Conservation (phyloP, 2,329 filamentous ascomycete species). For the Claviceps paspali region DNA sequence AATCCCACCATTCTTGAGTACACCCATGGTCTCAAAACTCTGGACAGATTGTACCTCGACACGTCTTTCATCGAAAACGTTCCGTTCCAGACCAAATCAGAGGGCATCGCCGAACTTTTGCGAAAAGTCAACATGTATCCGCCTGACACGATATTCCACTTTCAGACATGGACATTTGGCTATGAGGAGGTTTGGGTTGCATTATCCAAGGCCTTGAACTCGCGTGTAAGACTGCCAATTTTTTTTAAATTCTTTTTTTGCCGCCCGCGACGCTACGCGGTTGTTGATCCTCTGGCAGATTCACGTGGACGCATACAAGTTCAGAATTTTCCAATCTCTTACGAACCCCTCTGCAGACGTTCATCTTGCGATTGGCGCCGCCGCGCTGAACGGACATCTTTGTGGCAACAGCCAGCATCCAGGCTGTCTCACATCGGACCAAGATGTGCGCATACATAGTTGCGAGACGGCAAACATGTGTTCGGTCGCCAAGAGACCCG, state of each 20-base stretch:
- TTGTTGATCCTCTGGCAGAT: conserved; percentile 30
- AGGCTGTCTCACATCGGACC: conserved; percentile 56
- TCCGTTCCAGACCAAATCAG: conserved; percentile 46
- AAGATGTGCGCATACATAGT: conserved; percentile 59
- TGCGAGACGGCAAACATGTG: conserved; percentile 64
- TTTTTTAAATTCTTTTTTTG: no score
- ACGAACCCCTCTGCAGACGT: conserved; percentile 23
- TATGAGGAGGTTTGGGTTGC: conserved; percentile 90
- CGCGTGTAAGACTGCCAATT: conserved; percentile 40
- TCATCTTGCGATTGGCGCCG: conserved; percentile 40
- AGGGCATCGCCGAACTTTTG: conserved; percentile 62
- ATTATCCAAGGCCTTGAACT: conserved; percentile 53
- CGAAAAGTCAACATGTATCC: conserved; percentile 54
- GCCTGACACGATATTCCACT: conserved; percentile 60
- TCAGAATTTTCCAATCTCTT: conserved; percentile 54
- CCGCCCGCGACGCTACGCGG: not conserved
- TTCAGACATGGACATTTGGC: conserved; percentile 77
- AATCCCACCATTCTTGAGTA: conserved; percentile 66
- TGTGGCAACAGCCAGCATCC: conserved; percentile 55
- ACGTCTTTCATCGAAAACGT: conserved; percentile 51
- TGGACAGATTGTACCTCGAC: conserved; percentile 81
- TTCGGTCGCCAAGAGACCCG: conserved; percentile 25
- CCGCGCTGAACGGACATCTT: conserved; percentile 56
- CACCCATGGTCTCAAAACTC: conserved; percentile 42
- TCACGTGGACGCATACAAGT: conserved; percentile 72